phyloP scores from a whole-genome alignment of 148 eudicot species.

The Agrostemma githago region DNA sequence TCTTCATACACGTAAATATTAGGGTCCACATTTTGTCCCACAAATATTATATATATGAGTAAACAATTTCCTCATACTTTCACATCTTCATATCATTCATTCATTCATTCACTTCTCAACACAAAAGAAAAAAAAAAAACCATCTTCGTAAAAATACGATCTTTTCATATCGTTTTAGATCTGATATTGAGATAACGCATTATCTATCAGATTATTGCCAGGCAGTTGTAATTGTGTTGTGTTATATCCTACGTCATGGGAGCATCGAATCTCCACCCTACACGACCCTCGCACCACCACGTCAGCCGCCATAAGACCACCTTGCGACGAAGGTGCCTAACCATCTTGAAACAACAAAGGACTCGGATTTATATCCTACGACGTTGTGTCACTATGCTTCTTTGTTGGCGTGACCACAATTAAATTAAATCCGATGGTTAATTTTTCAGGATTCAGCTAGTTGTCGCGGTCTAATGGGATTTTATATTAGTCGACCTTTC shows the following conservation, averaged over 20 bases:
- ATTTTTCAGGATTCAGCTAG: too few species aligned
- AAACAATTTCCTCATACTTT: background rate
- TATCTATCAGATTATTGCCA: too few species aligned
- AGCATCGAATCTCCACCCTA: conserved; percentile 11
- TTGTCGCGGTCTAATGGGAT: background rate
- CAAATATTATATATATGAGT: conserved; percentile 15
- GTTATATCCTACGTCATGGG: conserved; percentile 10
- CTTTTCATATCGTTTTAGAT: too few species aligned
- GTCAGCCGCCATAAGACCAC: conserved; percentile 26
- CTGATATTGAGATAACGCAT: too few species aligned
- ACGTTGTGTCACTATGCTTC: conserved; percentile 63
- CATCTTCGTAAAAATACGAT: too few species aligned
- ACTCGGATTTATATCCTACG: conserved; percentile 58
- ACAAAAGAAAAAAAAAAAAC: background rate
- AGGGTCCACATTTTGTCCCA: conserved; percentile 20
- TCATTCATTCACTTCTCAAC: background rate
- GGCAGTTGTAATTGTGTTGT: too few species aligned
- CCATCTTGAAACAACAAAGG: conserved; percentile 47
- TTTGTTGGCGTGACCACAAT: conserved; percentile 56
- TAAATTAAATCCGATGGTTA: background rate
- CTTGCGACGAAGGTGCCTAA: conserved; percentile 35
- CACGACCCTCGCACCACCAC: conserved; percentile 2
- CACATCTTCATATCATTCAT: background rate
- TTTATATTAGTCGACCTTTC: background rate
- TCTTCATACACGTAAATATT: background rate